These are phyloP conservation scores for Hypomyces rosellus DNA, from an alignment of 2,329 filamentous ascomycete species.

Conservation along the genomic window DNA sequence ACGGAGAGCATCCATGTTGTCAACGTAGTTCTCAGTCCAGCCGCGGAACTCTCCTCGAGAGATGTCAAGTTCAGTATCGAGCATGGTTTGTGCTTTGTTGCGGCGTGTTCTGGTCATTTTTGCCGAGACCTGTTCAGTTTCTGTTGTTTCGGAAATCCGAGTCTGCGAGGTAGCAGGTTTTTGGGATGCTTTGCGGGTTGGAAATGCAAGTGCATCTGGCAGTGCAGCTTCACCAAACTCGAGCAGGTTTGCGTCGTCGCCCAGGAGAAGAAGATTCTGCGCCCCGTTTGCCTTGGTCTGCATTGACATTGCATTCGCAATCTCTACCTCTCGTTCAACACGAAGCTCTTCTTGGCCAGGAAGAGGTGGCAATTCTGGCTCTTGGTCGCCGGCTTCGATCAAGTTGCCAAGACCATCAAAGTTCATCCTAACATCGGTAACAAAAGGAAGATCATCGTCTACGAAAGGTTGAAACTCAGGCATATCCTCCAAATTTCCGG, in stretches of 20 bases:
- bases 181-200: background rate
- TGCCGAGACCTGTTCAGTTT: slow-evolving; percentile 16
- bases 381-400: slow-evolving; percentile 33
- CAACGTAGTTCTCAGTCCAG: slow-evolving; percentile 39
- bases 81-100: slow-evolving; percentile 21
- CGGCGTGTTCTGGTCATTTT: slow-evolving; percentile 19
- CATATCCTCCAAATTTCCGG: slow-evolving; percentile 15
- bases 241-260: slow-evolving; percentile 25
- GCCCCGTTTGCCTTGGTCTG: slow-evolving; percentile 4
- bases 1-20: slow-evolving; percentile 47
- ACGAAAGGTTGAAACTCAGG: slow-evolving; percentile 27
- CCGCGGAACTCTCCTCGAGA: slow-evolving; percentile 29
- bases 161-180: background rate
- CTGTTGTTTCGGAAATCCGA: slow-evolving; percentile 14
- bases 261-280: slow-evolving; percentile 13
- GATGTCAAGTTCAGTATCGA: slow-evolving; percentile 30
- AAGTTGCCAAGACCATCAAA: slow-evolving; percentile 48
- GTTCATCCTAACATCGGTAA: slow-evolving; percentile 39
- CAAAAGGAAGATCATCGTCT: slow-evolving; percentile 32
- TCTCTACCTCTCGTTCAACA: slow-evolving; percentile 6
- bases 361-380: slow-evolving; percentile 39
- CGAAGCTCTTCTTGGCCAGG: slow-evolving; percentile 22
- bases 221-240: slow-evolving; percentile 33
- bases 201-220: slow-evolving; percentile 32
- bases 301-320: background rate